A percentile compares a stretch with the other conserved stretches of the same genome.
phyloP scores from a whole-genome alignment of 352 stramenopile genomes.

The Aphanomyces euteiches region DNA sequence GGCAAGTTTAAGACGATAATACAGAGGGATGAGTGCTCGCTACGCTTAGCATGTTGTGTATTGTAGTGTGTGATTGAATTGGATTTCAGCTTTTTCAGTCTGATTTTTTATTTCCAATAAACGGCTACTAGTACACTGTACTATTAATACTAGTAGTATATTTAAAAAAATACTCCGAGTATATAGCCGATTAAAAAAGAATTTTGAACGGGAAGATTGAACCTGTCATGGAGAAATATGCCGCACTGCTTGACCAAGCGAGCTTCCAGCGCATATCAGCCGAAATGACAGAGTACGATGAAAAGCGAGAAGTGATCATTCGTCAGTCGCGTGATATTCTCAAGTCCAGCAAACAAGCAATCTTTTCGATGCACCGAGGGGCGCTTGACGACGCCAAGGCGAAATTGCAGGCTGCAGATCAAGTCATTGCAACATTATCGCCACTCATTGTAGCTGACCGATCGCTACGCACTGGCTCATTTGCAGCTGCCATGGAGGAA shows the following conservation, averaged over 20 bases:
- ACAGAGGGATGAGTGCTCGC: too few relatives aligned
- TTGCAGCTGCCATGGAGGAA: constrained; percentile 89
- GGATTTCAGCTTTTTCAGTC: too few relatives aligned
- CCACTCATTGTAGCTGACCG: constrained; percentile 78
- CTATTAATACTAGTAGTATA: too few relatives aligned
- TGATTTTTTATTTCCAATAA: too few relatives aligned
- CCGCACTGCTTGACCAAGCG: constrained; percentile 9
- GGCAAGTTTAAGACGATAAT: too few relatives aligned
- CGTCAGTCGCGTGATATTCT: constrained; percentile 93
- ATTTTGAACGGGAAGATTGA: not conserved
- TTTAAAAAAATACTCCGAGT: too few relatives aligned
- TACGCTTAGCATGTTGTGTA: too few relatives aligned
- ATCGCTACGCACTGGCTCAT: constrained; percentile 68
- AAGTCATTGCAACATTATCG: constrained; percentile 74
- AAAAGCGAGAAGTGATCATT: constrained; percentile 91
- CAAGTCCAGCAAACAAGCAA: constrained; percentile 93
- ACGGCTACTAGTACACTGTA: too few relatives aligned
- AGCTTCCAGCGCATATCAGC: constrained; percentile 25
- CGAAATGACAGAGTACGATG: constrained; percentile 90
- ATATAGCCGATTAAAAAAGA: too few relatives aligned
- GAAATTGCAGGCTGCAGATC: constrained; percentile 41
- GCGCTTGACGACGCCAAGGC: constrained; percentile 51
- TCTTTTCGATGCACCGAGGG: constrained; percentile 91
- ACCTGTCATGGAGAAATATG: not conserved
- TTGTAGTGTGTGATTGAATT: too few relatives aligned